Base-by-base conservation (phyloP, 805 yeast species). In the Yarrowia hollandica region DNA sequence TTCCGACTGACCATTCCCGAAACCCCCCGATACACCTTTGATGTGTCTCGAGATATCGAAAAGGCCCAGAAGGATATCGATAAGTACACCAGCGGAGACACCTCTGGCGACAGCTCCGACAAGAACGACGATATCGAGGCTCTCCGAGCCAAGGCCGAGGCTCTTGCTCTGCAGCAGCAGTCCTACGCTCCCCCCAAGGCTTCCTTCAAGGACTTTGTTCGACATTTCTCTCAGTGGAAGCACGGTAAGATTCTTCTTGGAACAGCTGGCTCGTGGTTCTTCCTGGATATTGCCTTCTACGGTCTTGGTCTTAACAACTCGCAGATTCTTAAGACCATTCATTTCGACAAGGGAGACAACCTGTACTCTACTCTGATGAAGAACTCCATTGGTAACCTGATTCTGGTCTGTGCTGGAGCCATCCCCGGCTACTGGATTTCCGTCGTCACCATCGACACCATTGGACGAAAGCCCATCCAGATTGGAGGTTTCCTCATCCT, bases 1-100 rank as follows among this genome's bases (percentile, higher is more conserved):
- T 90, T 81, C 78, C 86, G 96, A 82, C 82, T 90, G 74, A 90
- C 96, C 63, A 90, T 90, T 72, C 96, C 96, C 62, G 96, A 90
- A 78, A 88, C 96, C 41, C 96, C 96, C 73, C 84, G 96, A 79
- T 89, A 87, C 75, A 77, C 88, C 31, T 38, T 56, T 19, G 96
- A 88, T 72, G 85, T 86, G 60, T 71, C 79, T 55, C 79, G 79
- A 65, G 82, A 81, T 65, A 76, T 79, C 55, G 78, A 74, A 63
- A 74, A 76, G 68, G 84, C 80, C 61, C 75, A 80, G 61, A 82
- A 82, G 58, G 63, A 39, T 22, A 41, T 30, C 12, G 39, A 48
- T 12, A 38, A 42, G 44, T 48, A 31, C 33, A 41, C 50, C 30
- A 19, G 19, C 26, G 52, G 52, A 5, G 52, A 44, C 26, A 28